Base-by-base conservation (phyloP, 352 stramenopile genomes). In the Pythium insidiosum region DNA sequence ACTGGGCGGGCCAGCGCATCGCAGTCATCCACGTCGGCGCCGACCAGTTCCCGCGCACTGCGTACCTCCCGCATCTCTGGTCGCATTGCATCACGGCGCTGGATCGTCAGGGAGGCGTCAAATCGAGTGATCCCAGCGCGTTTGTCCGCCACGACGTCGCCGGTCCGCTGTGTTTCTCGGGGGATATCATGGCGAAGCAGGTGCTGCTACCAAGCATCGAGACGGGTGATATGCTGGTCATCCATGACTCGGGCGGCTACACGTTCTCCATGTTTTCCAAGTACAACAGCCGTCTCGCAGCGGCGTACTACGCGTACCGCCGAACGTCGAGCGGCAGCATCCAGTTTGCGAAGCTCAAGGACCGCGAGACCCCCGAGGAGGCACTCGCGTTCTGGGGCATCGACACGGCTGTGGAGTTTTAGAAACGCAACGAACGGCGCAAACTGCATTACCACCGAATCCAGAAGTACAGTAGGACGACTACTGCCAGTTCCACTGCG, bases 111-210 rank as follows among this genome's bases (percentile, higher is more conserved):
- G 88, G 82, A 19, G 45, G 35, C 11, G 52, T 61, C 20, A 91
- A 92, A 43, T 31, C 44, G 6, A n/a, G n/a, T n/a, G 57, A 47
- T 10, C 57, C 43, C 19, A 50, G 43, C n/a, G 20, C 37, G 26
- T 81, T 78, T 37, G 28, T 87, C 5, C 65, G 54, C 44, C 78
- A 92, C 44, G 79, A 97, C 40, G 84, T 97, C 35, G 90, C 85
- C 0, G 90, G 90, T 0, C 90, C 90, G 18, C 72, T 97, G 7
- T 97, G 90, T 54, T 97, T 97, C 43, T 88, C 82, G 9, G 90
- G 89, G 3, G 90, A 97, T 49, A 84, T 96, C 38, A 49, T 97
- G 10, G 82, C 72, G 23, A 82, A 83, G 51, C 68, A 90, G 38
- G 51, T 82, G 23, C 55, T 81, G 29, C 40, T 92, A 23, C 83